phyloP scores from a whole-genome alignment of 2,329 filamentous ascomycete species.

The Plectosphaerella sp. region DNA sequence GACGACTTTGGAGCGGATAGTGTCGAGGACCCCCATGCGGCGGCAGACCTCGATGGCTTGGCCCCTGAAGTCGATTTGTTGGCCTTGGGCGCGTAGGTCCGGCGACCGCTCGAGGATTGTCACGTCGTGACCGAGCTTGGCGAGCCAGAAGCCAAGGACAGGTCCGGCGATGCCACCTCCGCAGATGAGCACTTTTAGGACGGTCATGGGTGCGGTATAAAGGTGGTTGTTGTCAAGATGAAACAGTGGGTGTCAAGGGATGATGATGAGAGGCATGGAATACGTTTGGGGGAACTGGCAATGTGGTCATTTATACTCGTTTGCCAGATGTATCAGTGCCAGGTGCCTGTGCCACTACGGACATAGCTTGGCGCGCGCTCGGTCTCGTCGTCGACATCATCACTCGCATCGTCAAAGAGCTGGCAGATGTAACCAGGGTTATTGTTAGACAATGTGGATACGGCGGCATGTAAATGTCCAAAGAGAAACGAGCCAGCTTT shows the following conservation, averaged over 20 bases:
- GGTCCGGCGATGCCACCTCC: conserved; percentile 42
- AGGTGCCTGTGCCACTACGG: too few relatives aligned
- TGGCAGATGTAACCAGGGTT: neutral
- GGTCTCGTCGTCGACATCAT: neutral
- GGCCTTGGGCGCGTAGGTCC: conserved; percentile 30
- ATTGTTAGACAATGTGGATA: neutral
- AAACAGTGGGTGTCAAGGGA: neutral
- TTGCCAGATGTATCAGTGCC: too few relatives aligned
- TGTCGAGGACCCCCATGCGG: conserved; percentile 32
- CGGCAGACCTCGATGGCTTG: conserved; percentile 33
- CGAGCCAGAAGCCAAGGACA: conserved; percentile 36
- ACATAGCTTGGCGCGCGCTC: too few relatives aligned
- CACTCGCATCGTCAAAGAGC: neutral
- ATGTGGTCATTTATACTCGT: too few relatives aligned
- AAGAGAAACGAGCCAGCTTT: neutral
- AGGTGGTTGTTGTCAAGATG: neutral
- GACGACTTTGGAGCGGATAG: conserved; percentile 30
- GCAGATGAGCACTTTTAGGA: conserved; percentile 41
- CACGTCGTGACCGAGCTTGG: conserved; percentile 26
- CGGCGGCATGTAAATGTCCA: neutral
- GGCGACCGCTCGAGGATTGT: conserved; percentile 38
- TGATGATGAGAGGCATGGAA: neutral
- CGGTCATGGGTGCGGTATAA: conserved; percentile 13
- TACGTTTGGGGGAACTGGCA: too few relatives aligned
- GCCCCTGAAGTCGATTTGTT: conserved; percentile 41